Evolutionary conservation across 2,329 filamentous ascomycete species (phyloP).

Genomic region (Venturia pyrina): DNA sequence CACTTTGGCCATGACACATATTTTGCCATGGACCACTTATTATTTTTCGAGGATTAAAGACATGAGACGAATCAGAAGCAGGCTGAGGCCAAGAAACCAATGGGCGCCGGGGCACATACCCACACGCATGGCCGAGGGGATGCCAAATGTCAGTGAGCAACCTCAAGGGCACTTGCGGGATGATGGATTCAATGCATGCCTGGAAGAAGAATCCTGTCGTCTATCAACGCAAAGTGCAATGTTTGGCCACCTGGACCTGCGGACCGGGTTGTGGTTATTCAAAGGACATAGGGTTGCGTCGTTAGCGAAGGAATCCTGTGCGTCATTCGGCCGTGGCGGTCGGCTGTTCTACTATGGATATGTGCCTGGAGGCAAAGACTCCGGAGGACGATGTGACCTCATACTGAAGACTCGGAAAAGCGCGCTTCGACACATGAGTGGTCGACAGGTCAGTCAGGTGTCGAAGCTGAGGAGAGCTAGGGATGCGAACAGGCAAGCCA

Average conservation of each 20-base stretch:
- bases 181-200: neutral
- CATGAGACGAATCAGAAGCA: neutral
- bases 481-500: constrained; percentile 3
- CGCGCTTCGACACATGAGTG: neutral
- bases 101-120: neutral
- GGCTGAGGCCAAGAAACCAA: neutral
- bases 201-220: neutral
- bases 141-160: neutral
- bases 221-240: neutral
- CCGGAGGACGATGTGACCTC: neutral
- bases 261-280: neutral
- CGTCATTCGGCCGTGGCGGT: neutral
- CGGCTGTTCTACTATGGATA: neutral
- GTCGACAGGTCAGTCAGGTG: neutral
- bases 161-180: neutral
- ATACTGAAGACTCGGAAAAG: neutral
- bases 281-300: neutral
- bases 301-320: neutral
- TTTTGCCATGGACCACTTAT: neutral
- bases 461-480: neutral
- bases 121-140: neutral
- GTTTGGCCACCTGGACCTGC: neutral
- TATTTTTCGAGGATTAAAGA: neutral
- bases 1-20: neutral
- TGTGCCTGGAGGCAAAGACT: neutral